A percentile compares a stretch with the other conserved stretches of the same genome.
Evolutionary conservation across 2,329 filamentous ascomycete genomes (phyloP).

Genomic region (Colletotrichum sp.): DNA sequence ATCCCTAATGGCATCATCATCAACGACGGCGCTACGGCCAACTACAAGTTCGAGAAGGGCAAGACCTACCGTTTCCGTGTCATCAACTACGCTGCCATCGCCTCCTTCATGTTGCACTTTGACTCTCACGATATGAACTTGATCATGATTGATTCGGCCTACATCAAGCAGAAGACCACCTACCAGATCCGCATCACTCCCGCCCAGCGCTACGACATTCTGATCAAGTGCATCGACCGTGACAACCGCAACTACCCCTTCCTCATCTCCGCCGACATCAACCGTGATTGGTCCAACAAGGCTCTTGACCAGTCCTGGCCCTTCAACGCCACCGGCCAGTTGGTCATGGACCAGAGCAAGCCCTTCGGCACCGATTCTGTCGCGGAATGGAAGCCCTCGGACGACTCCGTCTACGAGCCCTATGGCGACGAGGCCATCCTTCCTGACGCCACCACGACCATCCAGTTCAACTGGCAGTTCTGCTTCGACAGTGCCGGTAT

Average conservation of each 20-base stretch:
- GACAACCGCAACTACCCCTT: slow-evolving; percentile 47
- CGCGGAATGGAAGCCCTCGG: slow-evolving; percentile 53
- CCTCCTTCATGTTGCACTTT: slow-evolving; percentile 47
- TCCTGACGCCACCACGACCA: slow-evolving; percentile 57
- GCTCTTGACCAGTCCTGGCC: slow-evolving; percentile 29
- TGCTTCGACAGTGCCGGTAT: slow-evolving; percentile 66
- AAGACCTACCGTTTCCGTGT: slow-evolving; percentile 54
- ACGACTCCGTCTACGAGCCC: slow-evolving; percentile 66
- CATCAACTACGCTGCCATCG: slow-evolving; percentile 50
- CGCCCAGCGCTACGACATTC: slow-evolving; percentile 52
- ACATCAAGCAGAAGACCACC: slow-evolving; percentile 37
- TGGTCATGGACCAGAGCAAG: slow-evolving; percentile 40
- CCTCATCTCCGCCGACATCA: slow-evolving; percentile 47
- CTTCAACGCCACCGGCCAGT: slow-evolving; percentile 48
- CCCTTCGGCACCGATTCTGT: slow-evolving; percentile 35
- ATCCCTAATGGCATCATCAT: slow-evolving; percentile 44
- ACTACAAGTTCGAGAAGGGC: slow-evolving; percentile 40
- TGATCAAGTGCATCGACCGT: slow-evolving; percentile 43
- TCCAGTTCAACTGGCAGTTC: slow-evolving; percentile 63
- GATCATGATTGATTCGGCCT: slow-evolving; percentile 49
- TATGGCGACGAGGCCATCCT: slow-evolving; percentile 55
- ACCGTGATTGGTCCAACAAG: slow-evolving; percentile 41
- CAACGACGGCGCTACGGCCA: slow-evolving; percentile 44
- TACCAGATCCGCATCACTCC: slow-evolving; percentile 45
- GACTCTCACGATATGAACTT: slow-evolving; percentile 48